Base-by-base conservation (phyloP, 176 grass and related monocot species). In the Juncus effusus region DNA sequence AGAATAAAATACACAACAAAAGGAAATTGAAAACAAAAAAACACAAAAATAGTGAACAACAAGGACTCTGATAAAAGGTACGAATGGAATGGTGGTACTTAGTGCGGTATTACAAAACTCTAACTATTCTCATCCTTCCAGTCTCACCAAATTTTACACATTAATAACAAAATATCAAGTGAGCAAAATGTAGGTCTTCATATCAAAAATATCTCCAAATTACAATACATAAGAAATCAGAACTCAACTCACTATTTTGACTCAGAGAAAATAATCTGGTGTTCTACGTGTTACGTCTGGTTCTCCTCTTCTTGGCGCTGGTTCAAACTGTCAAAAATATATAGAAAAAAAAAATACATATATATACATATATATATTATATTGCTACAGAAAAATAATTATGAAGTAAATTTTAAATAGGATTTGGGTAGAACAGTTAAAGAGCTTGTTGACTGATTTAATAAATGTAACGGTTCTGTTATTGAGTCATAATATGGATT, bases 251-350 rank as follows among this genome's bases (percentile, higher is more conserved):
- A 38, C 53, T 72, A 57, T 56, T 41, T 13, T 51, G 59, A 38
- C 61, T 84, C 61, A 84, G 54, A 84, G 76, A 40, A 84, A 84
- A 57, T 84, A 84, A 73, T 84, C 81, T 16, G 81, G 81, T 52
- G 81, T 84, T 61, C 81, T 79, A 28, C 81, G 81, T 5, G 81
- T 79, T 2, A 84, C 81, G 68, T 84, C 81, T 13, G 81, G 81
- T 28, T 84, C 81, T 28, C 81, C 81, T 75, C 81, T 84, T 47
- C 81, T 84, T 3, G 81, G 81, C 19, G 81, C 81, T 38, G 81
- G 81, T 38, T 82, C 79, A 58, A 82, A 82, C 79, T 82, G 57
- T 58, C 42, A 71, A 41, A 60, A 57, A 63, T 8, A 59, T 16
- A 54, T 59, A 40, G 14, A 71, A 58, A 56, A 10, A 71, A 42